A percentile compares a stretch with the other conserved stretches of the same genome.
These are phyloP conservation scores for Apiospora saccharicola DNA, from an alignment of 2,329 filamentous ascomycete species.

Conservation along the genomic window DNA sequence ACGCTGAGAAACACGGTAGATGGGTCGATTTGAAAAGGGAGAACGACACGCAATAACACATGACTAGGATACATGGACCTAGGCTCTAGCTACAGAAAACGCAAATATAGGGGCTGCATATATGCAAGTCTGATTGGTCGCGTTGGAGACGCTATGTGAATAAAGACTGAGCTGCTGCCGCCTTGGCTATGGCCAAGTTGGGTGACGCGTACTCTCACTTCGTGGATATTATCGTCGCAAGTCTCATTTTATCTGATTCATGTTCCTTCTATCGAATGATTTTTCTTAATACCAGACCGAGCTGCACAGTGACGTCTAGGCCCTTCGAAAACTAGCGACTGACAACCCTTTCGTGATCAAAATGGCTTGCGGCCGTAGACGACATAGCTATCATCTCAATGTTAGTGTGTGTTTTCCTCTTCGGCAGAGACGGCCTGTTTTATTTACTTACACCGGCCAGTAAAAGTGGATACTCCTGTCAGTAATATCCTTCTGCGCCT, in stretches of 20 bases:
- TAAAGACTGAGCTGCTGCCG: neutral
- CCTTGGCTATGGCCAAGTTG: neutral
- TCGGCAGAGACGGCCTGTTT: neutral
- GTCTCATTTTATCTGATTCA: neutral
- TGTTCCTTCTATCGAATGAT: neutral
- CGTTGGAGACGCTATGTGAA: neutral
- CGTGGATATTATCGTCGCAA: neutral
- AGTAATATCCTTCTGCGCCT: constrained; percentile 21
- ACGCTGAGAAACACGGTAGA: neutral
- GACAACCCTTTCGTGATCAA: neutral
- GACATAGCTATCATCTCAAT: neutral
- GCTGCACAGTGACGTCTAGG: neutral
- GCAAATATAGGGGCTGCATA: neutral
- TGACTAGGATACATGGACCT: neutral
- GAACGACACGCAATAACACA: neutral
- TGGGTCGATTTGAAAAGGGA: neutral
- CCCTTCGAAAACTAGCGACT: neutral
- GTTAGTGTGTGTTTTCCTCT: neutral
- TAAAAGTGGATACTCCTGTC: constrained; percentile 11
- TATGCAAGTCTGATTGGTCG: neutral
- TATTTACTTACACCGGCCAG: constrained; percentile 21
- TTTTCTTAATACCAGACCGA: neutral
- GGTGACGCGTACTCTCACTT: neutral
- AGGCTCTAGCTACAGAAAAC: neutral
- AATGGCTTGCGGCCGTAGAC: constrained; percentile 27